Evolutionary conservation across 139 green algal species (phyloP), one percentile per base, ranked within the genome.

Genomic region (Diplosphaera chodatii): DNA sequence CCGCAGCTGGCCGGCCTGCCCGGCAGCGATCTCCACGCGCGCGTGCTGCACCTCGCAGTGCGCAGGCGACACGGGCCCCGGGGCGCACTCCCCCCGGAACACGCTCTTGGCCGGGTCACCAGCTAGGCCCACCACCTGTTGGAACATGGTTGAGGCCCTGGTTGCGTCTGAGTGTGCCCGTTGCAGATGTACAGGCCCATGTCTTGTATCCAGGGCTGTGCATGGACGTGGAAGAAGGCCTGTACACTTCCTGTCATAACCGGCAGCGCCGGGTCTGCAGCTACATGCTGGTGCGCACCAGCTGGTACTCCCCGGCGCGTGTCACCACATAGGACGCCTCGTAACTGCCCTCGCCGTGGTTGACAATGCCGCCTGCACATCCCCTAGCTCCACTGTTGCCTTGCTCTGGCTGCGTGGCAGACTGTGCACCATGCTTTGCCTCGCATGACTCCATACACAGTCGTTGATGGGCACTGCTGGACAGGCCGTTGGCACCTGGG

Each of bases 41-140:
- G 33, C 20, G 30, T 29, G 23, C 15, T 34, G 29, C 29, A 76
- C 71, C 28, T 63, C 32, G 64, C 71, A 71, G 29, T 71, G 64
- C 16, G 29, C 29, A 22, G 70, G 64, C 59, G 71, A 64, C 29
- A 71, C 5, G 5, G 23, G 18, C 29, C 27, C 71, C 25, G 71
- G 40, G 56, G 40, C 41, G 64, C 71, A 76, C 13, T 40, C 13
- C 18, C 23, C 63, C n/a, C 55, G 6, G 30, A 72, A 72, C 0
- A 20, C 48, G 20, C 48, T 55, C 18, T 23, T 63, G 29, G 41
- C 64, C 27, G 40, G 48, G 30, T 64, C 15, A 22, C 72, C 72
- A 16, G 62, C 48, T 32, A 77, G 5, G 59, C 59, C 59, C 4
- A 65, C 28, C 25, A 65, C 55, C 21, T 63, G 55, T 4, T 63